These are phyloP conservation scores for Crithidia bombi DNA, from an alignment of 208 protist genomes.

Conservation along the genomic window DNA sequence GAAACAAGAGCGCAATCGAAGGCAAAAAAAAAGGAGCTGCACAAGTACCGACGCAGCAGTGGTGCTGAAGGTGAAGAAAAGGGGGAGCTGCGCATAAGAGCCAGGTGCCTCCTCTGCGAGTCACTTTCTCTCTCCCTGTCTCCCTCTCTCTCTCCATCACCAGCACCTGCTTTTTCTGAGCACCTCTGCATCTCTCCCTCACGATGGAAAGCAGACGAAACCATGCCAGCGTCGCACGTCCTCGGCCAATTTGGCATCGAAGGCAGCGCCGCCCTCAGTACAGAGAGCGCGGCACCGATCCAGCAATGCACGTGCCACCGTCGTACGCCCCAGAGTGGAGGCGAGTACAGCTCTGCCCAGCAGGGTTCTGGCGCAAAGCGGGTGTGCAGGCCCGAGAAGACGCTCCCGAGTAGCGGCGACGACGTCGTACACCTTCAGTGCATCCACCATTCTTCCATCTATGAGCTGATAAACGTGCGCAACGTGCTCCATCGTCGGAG, in stretches of 20 bases:
- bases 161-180: no score
- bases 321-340: constrained; percentile 37
- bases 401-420: constrained; percentile 46
- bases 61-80: no score
- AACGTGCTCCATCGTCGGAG: constrained; percentile 71
- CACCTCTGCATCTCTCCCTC: not conserved
- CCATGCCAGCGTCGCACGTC: constrained; percentile 5
- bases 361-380: constrained; percentile 39
- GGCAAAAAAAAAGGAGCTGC: no score
- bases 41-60: no score
- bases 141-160: no score
- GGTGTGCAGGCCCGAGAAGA: constrained; percentile 50
- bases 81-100: no score
- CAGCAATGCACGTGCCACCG: constrained; percentile 22
- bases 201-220: not conserved
- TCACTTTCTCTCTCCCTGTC: no score
- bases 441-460: constrained; percentile 24
- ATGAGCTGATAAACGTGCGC: constrained; percentile 55
- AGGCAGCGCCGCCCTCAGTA: not conserved
- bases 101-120: no score
- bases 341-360: constrained; percentile 39
- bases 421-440: constrained; percentile 48
- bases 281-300: constrained; percentile 7
- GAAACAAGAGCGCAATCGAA: no score
- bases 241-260: not conserved